Conservation (phyloP, 495 filamentous ascomycete genomes). For the Daldinia vernicosa region DNA sequence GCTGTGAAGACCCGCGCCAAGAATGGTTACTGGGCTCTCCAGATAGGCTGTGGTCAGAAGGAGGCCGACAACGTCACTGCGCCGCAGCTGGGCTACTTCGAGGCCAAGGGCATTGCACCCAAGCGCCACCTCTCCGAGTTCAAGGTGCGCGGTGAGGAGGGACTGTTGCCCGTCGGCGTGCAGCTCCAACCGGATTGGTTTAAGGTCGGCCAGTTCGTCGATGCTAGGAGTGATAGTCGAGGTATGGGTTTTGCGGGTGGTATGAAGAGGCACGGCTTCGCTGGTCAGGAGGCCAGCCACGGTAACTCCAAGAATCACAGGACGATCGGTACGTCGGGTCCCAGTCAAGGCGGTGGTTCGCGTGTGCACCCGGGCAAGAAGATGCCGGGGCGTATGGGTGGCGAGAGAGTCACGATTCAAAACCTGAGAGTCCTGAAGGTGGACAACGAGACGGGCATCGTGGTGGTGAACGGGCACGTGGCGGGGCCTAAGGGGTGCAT, state of each 20-base stretch:
- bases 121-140: constrained; percentile 88
- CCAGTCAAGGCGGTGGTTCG: constrained; percentile 88
- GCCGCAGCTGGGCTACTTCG: constrained; percentile 85
- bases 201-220: constrained; percentile 86
- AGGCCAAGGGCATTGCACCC: constrained; percentile 76
- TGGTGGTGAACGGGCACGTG: constrained; percentile 86
- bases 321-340: constrained; percentile 86
- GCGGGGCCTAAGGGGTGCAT: constrained; percentile 84
- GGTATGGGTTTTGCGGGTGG: constrained; percentile 95
- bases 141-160: constrained; percentile 74
- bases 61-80: constrained; percentile 77
- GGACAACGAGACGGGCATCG: constrained; percentile 81
- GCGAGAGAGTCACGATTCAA: constrained; percentile 83
- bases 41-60: constrained; percentile 84
- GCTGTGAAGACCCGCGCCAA: constrained; percentile 79
- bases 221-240: constrained; percentile 77
- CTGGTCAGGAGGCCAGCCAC: constrained; percentile 89
- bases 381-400: constrained; percentile 96
- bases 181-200: constrained; percentile 86
- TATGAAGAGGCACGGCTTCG: constrained; percentile 93
- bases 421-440: constrained; percentile 89
- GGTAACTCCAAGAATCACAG: constrained; percentile 93
- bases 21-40: constrained; percentile 93
- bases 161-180: constrained; percentile 75
- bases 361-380: constrained; percentile 94